Evolutionary conservation across 2,329 filamentous ascomycete species (phyloP), one percentile per base, ranked within the genome.

Genomic region (Gnomoniopsis sp.): DNA sequence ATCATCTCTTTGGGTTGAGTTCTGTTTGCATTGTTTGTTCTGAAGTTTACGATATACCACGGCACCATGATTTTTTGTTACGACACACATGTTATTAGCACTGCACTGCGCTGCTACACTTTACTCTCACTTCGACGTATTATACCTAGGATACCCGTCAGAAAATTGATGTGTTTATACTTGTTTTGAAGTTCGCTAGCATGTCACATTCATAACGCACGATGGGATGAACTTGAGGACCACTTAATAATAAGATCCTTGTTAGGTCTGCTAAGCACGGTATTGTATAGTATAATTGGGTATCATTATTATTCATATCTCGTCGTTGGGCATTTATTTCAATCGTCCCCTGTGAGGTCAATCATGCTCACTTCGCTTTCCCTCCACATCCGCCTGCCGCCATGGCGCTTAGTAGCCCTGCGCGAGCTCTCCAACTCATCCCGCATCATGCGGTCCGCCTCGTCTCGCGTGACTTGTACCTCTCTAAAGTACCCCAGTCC

Each of bases 401-500:
- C 47, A 30, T 15, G 30, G 41, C 34, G 12, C 50, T n/a, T 33
- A n/a, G 15, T n/a, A n/a, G n/a, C n/a, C 51, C 34, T 36, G 17
- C 23, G 11, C 30, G 44, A 52, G 30, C 49, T 41, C 23, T 22
- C 53, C 11, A n/a, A 11, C 23, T 59, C 33, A 23, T 58, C 53
- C 21, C 43, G 21, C 48, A 60, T 57, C 47, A 63, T 58, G 21
- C 61, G 63, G n/a, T 66, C 64, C 3, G 64, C 65, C 47, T 67
- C 55, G 2, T 67, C 64, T 21, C 55, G 61, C 11, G 63, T 57
- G 51, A 68, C 66, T 44, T 66, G 60, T 19, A 68, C 43, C 48
- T 70, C 67, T 10, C 54, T 60, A 47, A 71, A 67, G 60, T 62
- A 71, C 3, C 69, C 69, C n/a, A 60, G 38, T 19, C 53, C 53